Percentiles rank a stretch among this genome's conserved stretches.
These are phyloP conservation scores for Glycyrrhiza uralensis DNA, from an alignment of 306 rosid species.

Conservation along the genomic window DNA sequence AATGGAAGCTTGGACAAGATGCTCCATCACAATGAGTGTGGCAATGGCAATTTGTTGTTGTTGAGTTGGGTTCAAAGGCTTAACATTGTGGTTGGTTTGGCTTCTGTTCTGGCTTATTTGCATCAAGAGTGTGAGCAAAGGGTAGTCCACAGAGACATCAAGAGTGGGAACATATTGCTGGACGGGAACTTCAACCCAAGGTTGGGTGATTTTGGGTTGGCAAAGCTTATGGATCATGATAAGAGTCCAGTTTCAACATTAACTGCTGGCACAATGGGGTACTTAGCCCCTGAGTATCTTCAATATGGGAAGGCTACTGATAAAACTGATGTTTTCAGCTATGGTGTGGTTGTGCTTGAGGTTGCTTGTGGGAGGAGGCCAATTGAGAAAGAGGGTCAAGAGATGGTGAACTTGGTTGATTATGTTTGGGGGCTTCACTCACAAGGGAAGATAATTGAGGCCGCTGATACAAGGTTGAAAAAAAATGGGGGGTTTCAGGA, in stretches of 20 bases:
- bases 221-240: constrained; percentile 84
- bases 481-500: constrained; percentile 31
- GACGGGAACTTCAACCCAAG: constrained; percentile 51
- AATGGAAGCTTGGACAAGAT: constrained; percentile 40
- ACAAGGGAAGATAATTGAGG: constrained; percentile 28
- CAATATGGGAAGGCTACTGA: constrained; percentile 76
- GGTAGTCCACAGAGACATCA: constrained; percentile 73
- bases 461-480: constrained; percentile 28
- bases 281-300: constrained; percentile 86
- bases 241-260: constrained; percentile 73
- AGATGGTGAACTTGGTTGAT: constrained; percentile 37
- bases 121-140: constrained; percentile 82
- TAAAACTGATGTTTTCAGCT: constrained; percentile 74
- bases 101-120: constrained; percentile 46
- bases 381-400: constrained; percentile 32
- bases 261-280: constrained; percentile 85
- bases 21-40: constrained; percentile 16
- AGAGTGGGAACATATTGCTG: constrained; percentile 63
- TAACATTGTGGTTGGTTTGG: constrained; percentile 32
- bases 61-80: constrained; percentile 30
- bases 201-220: constrained; percentile 76
- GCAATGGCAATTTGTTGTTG: too few species aligned
- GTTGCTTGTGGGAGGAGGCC: constrained; percentile 45
- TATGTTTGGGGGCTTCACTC: constrained; percentile 40
- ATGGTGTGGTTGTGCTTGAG: constrained; percentile 58